Evolutionary conservation across 225 moss, liverwort and hornwort species (phyloP).

Genomic region (Pleurozium schreberi): DNA sequence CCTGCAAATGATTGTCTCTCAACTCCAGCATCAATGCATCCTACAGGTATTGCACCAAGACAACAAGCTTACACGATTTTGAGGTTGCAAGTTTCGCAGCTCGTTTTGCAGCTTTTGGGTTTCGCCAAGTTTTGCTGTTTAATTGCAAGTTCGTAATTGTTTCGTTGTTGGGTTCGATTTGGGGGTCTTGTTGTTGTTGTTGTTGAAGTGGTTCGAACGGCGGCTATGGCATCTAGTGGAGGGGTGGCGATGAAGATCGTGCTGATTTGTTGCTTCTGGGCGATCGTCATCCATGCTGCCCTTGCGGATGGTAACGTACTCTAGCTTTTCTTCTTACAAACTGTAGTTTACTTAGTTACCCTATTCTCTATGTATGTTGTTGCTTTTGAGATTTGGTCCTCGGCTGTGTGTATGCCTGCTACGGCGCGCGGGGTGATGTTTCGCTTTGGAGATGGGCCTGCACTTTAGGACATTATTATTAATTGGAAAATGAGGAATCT

Average conservation of each 20-base stretch:
- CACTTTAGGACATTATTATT: background rate
- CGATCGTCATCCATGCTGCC: conserved; percentile 13
- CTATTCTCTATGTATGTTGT: background rate
- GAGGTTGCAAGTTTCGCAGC: background rate
- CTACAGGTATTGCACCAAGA: background rate
- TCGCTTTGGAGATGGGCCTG: background rate
- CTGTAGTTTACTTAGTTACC: background rate
- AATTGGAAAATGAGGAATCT: background rate
- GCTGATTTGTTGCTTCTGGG: conserved; percentile 8
- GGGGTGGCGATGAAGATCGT: background rate
- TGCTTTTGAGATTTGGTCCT: background rate
- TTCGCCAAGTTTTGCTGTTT: background rate
- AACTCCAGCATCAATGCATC: background rate
- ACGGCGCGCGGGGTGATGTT: background rate
- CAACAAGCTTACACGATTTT: background rate
- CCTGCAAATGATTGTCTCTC: background rate
- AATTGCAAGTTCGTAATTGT: background rate
- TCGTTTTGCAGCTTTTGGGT: background rate
- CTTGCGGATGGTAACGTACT: conserved; percentile 19
- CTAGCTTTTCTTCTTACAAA: background rate
- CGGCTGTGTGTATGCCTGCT: background rate
- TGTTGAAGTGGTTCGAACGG: background rate
- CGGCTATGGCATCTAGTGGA: conserved; percentile 12
- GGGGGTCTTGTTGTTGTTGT: background rate
- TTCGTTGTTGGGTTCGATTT: background rate